phyloP scores from a whole-genome alignment of 768 basidiomycete genomes.

The Multifurca ochricompacta region DNA sequence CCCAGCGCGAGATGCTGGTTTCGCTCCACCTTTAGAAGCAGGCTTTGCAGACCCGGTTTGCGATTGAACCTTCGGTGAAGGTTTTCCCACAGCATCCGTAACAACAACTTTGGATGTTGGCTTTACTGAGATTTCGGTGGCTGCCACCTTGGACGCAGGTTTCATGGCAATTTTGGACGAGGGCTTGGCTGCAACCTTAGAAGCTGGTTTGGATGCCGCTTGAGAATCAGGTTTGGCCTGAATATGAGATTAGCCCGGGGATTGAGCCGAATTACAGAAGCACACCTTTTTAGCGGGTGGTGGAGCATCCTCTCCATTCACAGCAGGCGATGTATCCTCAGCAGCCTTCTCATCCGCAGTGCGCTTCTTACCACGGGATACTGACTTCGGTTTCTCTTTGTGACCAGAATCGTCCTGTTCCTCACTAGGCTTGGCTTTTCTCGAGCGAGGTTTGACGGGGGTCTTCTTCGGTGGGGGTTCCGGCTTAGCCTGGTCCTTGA shows the following conservation, averaged over 20 bases:
- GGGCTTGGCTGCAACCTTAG: conserved; percentile 31
- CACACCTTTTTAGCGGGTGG: conserved; percentile 62
- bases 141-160: conserved; percentile 31
- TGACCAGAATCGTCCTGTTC: conserved; percentile 29
- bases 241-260: not conserved
- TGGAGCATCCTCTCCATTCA: conserved; percentile 32
- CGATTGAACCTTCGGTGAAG: too few relatives aligned
- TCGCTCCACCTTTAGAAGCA: conserved; percentile 27
- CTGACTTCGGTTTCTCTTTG: conserved; percentile 36
- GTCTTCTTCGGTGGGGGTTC: conserved; percentile 49
- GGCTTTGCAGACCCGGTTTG: too few relatives aligned
- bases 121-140: conserved; percentile 31
- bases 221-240: conserved; percentile 19
- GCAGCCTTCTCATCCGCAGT: conserved; percentile 34
- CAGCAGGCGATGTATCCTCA: conserved; percentile 33
- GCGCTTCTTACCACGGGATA: conserved; percentile 49
- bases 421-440: conserved; percentile 33
- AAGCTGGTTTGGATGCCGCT: conserved; percentile 28
- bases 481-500: conserved; percentile 62
- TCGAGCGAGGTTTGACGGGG: conserved; percentile 52
- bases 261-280: conserved; percentile 10
- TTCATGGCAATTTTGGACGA: conserved; percentile 30
- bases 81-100: conserved; percentile 17
- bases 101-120: conserved; percentile 26
- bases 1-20: conserved; percentile 23